Base-by-base conservation (phyloP, 2,329 filamentous ascomycete species). In the Teratosphaeria epicoccoides region DNA sequence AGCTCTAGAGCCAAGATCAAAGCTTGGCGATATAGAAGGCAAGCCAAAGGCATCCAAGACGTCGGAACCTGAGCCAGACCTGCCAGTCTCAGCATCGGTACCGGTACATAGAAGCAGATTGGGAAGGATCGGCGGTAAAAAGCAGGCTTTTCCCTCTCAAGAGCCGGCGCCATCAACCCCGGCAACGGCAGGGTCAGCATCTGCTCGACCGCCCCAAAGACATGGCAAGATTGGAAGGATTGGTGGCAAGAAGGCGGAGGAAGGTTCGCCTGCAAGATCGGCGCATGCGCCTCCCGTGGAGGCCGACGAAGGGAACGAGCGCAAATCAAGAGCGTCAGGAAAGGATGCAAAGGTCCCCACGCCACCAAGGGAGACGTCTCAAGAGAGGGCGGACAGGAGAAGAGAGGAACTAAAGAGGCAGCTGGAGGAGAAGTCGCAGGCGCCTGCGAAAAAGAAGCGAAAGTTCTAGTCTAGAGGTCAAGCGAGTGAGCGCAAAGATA, bases 331-430 rank as follows among this genome's bases (percentile, higher is more conserved):
- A 14, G 43, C 23, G 43, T 24, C 20, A 14, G 23, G 28, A 24
- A 50, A 29, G 69, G 71, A 50, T 68, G 70, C 6, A 40, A 54
- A 53, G 26, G 49, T 53, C 12, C 54, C 55, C 4, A 45, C 51
- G 28, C 54, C 50, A 24, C 51, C 54, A 24, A 49, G 52, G 52
- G 69, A 73, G 52, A 73, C 75, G 2, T 73, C 74, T 9, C 69
- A 77, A 54, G 73, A 82, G 52, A 74, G 72, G 50, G 79, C 79
- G 2, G 70, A 80, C 55, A 69, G 73, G 50, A 81, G 75, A 57
- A 70, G 80, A 11, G 71, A 76, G 47, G 76, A 80, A 60, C 61
- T 84, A 54, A 82, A 81, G 61, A 69, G 74, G 17, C 68, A 75
- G 43, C 59, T 80, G 14, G 74, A 74, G 49, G 69, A 67, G 50